Evolutionary conservation across 2,329 filamentous ascomycete species (phyloP), one percentile per base, ranked within the genome.

Genomic region (Raffaelea arxii): DNA sequence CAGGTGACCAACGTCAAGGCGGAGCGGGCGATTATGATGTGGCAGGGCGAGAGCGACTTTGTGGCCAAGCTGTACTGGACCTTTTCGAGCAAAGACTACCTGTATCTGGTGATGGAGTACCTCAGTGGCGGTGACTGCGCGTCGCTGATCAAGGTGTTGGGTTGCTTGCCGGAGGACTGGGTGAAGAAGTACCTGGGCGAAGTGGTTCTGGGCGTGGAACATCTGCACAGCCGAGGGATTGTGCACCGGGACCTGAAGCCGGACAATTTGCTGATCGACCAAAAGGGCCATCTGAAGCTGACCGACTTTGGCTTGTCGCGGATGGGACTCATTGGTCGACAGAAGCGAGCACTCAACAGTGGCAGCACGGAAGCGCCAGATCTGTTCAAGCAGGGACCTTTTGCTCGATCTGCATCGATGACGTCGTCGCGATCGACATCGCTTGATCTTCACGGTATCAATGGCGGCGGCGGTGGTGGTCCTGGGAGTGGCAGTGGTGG

Each of bases 31-130:
- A 98, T 98, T 61, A 97, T 98, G 92, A 98, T 98, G 92, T 97
- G 92, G 87, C 92, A 98, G 67, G 92, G 92, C 21, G 89, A 97
- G 64, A 98, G 94, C 62, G 92, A 98, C 50, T 98, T 98, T 62
- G 92, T 98, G 48, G 92, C 92, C 23, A 98, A 98, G 68, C 75
- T 98, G 12, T 98, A 97, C 68, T 98, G 94, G 94, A 98, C 92
- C 0, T 98, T 98, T 60, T 95, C 92, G 4, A 98, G 91, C 73
- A 98, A 98, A 61, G 92, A 98, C 60, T 98, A 96, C 60, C 80
- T 98, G 22, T 98, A 97, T 61, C 74, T 98, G 49, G 92, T 98
- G 22, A 98, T 98, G 92, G 92, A 98, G 61, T 98, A 98, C 65
- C 74, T 98, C 48, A 98, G 97, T 56, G 92, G 92, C 30, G 92